A percentile compares a stretch with the other conserved stretches of the same genome.
These are phyloP conservation scores for Castanea mollissima DNA, from an alignment of 306 rosid genomes.

Conservation along the genomic window DNA sequence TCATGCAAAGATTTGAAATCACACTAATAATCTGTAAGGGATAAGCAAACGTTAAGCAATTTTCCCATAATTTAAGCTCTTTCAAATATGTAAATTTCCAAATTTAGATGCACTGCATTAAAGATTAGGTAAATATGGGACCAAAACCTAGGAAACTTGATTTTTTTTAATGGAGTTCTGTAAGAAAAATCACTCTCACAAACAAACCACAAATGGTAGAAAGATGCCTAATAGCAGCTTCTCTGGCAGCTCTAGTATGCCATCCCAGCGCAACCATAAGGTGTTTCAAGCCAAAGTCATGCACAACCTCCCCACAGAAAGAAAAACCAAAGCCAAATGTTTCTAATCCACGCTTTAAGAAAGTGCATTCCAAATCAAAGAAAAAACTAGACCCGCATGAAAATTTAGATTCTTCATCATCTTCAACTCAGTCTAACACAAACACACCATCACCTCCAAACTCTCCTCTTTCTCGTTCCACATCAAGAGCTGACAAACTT, in stretches of 20 bases:
- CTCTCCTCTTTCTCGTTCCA: background rate
- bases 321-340: background rate
- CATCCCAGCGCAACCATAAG: slow-evolving; percentile 31
- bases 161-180: background rate
- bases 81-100: background rate
- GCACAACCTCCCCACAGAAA: background rate
- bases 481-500: background rate
- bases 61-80: background rate
- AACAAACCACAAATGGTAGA: slow-evolving; percentile 13
- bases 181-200: background rate
- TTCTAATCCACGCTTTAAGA: background rate
- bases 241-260: slow-evolving; percentile 19
- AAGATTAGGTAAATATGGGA: background rate
- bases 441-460: too few species aligned
- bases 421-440: too few species aligned
- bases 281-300: slow-evolving; percentile 19
- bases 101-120: background rate
- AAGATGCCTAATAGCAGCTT: slow-evolving; percentile 25
- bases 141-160: background rate
- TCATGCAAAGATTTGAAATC: too few species aligned
- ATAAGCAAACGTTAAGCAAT: background rate
- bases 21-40: too few species aligned
- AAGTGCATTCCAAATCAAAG: slow-evolving; percentile 3
- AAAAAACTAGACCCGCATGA: background rate
- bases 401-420: background rate